Evolutionary conservation across 192 early-diverging fungal genomes (phyloP), one percentile per base, ranked within the genome.

Genomic region (Glomus cerebriforme): DNA sequence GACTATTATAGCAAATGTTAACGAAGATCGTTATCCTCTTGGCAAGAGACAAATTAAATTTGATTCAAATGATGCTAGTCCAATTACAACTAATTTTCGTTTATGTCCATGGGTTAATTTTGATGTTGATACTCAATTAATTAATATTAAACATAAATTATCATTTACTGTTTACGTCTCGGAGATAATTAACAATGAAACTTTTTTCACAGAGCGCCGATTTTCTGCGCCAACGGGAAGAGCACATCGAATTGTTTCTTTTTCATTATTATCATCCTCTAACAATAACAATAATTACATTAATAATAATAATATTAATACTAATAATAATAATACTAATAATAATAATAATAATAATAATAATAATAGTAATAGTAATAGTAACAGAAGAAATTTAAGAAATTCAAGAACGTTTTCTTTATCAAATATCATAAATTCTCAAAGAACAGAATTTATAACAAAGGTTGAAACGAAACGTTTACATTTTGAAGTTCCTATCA

Each of bases 11-110:
- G 45, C 72, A 4, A 68, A 39, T 59, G 59, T 77, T 32, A 59
- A 66, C 17, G 83, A 85, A 26, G 62, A 83, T 22, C n/a, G 27
- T 13, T 81, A 74, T 32, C 83, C 83, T n/a, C 79, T 85, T 58
- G 83, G 83, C 10, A 72, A 49, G 29, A 72, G 26, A 54, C 3
- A 7, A 54, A 72, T 49, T 7, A 13, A 13, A 26, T 7, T 72
- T 22, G 70, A 35, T n/a, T 6, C 31, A 64, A 12, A 43, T 39
- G 34, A 37, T 17, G 12, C 17, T 19, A 29, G 54, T 31, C 37
- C 29, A 17, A 49, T 72, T 15, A 4, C 13, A 26, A 54, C 54
- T 17, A 24, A 49, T 72, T 72, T 72, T 72, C 39, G 43, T 7
- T 47, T 72, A 22, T 72, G 37, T 47, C 70, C 45, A 47, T 54